Evolutionary conservation across 805 yeast genomes (phyloP), one percentile per base, ranked within the genome.

Genomic region (Saccharomycopsis fibuligera): DNA sequence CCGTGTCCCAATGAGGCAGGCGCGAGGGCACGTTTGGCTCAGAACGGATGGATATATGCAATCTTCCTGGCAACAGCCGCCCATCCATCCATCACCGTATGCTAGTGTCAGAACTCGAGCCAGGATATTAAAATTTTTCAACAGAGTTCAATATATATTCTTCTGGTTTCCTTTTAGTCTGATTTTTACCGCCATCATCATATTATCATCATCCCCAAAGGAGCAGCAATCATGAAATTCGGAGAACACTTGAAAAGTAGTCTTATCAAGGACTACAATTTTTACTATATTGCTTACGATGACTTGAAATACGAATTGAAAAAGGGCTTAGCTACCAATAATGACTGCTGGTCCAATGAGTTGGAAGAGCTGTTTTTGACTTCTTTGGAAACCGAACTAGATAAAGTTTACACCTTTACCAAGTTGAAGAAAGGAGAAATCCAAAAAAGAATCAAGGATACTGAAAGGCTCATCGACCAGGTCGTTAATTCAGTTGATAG

Each of bases 221-320:
- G n/a, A n/a, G n/a, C n/a, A n/a, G n/a, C n/a, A n/a, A n/a, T n/a
- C n/a, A 93, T 93, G 97, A 91, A 90, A 75, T 93, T 93, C 61
- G 99, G 99, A 29, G 96, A 90, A 65, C 95, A 88, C 60, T 75
- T 91, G 58, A 81, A 87, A 63, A 82, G 86, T 57, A 86, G 96
- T 47, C 80, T 91, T 55, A 90, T 90, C 66, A 84, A 86, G 65
- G 93, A 88, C 66, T 90, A 90, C 68, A 78, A 83, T 57, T 88
- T 84, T 70, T 93, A 93, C 68, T 93, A 93, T 65, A 82, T 91
- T 58, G 76, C 88, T 45, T 91, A 91, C 62, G 97, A 91, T 68
- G 96, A 87, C 62, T 74, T 91, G 63, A 91, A 91, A 68, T 79
- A 83, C 57, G 83, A 80, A 56, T 69, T 93, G 61, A 84, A 87